A percentile compares a stretch with the other conserved stretches of the same genome.
Conservation (phyloP, 106 monocot genomes). For the Dioscorea zingiberensis region DNA sequence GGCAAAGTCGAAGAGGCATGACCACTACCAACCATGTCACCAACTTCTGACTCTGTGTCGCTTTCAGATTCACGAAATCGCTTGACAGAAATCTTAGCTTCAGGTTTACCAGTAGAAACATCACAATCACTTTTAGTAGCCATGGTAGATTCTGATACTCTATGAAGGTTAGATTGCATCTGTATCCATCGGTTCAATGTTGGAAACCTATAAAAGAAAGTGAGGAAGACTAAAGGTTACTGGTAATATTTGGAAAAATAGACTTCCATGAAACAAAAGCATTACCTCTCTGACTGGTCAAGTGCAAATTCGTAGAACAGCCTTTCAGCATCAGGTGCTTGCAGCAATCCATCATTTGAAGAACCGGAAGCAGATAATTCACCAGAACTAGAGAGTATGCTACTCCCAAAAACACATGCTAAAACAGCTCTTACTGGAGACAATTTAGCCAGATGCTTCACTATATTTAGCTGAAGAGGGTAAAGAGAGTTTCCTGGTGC, state of each 20-base stretch:
- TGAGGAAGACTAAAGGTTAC: not conserved
- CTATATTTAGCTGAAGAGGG: conserved; percentile 78
- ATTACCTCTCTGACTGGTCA: conserved; percentile 89
- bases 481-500: conserved; percentile 40
- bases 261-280: not conserved
- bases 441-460: conserved; percentile 77
- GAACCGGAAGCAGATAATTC: conserved; percentile 26
- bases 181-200: conserved; percentile 98
- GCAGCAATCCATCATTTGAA: conserved; percentile 30
- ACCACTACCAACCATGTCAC: conserved; percentile 30
- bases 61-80: conserved; percentile 68
- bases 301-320: conserved; percentile 90
- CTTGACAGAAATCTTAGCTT: conserved; percentile 48
- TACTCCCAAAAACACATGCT: conserved; percentile 90
- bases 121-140: conserved; percentile 32
- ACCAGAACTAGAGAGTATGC: conserved; percentile 49
- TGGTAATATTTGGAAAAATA: not conserved
- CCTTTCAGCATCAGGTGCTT: conserved; percentile 63
- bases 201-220: conserved; percentile 57
- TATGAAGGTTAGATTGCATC: conserved; percentile 95
- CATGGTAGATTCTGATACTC: conserved; percentile 68
- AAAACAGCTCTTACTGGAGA: conserved; percentile 95
- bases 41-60: conserved; percentile 74
- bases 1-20: conserved; percentile 22
- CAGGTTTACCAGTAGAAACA: conserved; percentile 18